Conservation (phyloP, 495 filamentous ascomycete genomes). For the Penicillium nucicola region DNA sequence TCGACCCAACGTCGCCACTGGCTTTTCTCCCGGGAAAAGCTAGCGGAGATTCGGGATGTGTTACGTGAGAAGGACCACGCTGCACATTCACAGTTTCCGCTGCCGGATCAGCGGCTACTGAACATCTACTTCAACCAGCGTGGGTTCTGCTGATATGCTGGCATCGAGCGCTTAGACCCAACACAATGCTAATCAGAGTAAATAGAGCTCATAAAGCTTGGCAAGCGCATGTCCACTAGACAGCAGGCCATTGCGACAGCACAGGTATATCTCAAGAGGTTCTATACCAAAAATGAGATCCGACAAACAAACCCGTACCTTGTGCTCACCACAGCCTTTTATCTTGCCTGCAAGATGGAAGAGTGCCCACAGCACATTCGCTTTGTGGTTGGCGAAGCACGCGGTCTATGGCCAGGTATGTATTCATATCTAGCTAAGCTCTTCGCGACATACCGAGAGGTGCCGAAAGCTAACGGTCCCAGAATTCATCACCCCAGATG, state of each 20-base stretch:
- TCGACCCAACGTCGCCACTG: conserved; percentile 87
- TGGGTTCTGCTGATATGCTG: conserved; percentile 31
- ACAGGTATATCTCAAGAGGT: conserved; percentile 89
- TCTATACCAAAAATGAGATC: conserved; percentile 89
- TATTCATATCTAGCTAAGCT: not conserved
- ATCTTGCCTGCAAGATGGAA: conserved; percentile 98
- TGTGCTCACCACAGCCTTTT: conserved; percentile 84
- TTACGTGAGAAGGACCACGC: conserved; percentile 70
- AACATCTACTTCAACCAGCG: conserved; percentile 92
- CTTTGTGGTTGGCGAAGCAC: conserved; percentile 78
- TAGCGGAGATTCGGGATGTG: conserved; percentile 67
- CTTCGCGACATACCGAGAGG: not conserved
- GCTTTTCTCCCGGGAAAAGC: conserved; percentile 79
- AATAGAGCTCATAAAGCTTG: conserved; percentile 76
- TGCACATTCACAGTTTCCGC: conserved; percentile 70
- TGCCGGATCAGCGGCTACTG: conserved; percentile 77
- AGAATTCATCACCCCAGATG: conserved; percentile 79
- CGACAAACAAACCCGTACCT: conserved; percentile 92
- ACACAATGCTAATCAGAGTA: conserved; percentile 4
- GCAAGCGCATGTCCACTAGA: conserved; percentile 69
- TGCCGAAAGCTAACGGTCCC: conserved; percentile 15
- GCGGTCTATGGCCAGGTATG: conserved; percentile 81
- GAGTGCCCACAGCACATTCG: conserved; percentile 96
- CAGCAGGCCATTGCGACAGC: conserved; percentile 95
- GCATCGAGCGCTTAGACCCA: not conserved